Conservation (phyloP, 2,329 filamentous ascomycete genomes). For the Xylaria sp. region DNA sequence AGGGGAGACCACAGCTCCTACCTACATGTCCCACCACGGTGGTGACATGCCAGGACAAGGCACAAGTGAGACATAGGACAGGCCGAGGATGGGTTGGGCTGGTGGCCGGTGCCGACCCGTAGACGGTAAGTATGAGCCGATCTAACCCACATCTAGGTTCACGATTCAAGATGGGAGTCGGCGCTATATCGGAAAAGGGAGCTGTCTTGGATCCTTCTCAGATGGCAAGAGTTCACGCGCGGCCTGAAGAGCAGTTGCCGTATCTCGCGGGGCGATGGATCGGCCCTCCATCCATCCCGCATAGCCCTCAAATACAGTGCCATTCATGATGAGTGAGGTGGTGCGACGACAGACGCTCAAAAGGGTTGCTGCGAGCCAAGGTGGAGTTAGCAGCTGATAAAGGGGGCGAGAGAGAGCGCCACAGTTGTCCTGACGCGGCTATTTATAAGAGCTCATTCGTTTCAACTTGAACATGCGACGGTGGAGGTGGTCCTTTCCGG, state of each 20-base stretch:
- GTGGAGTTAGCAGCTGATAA: conserved; percentile 17
- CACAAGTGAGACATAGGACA: conserved; percentile 15
- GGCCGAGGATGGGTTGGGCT: background rate
- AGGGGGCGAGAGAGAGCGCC: conserved; percentile 2
- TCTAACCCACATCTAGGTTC: background rate
- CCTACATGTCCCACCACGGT: no score
- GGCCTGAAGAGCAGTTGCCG: background rate
- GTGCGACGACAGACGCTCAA: conserved; percentile 11
- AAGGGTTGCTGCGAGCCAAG: conserved; percentile 16
- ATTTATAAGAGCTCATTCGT: conserved; percentile 18
- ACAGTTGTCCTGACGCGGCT: background rate
- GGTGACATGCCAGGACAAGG: conserved; percentile 9
- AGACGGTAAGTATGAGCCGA: background rate
- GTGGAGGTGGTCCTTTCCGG: conserved; percentile 7
- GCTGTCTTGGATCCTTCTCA: background rate
- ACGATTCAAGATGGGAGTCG: background rate
- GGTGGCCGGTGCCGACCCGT: background rate
- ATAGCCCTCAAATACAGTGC: background rate
- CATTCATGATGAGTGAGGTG: conserved; percentile 7
- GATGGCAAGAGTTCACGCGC: background rate
- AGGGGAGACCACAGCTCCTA: background rate
- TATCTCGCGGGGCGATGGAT: background rate
- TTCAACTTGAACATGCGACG: conserved; percentile 15
- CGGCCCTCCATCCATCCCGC: background rate
- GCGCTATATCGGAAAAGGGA: conserved; percentile 18